Percentiles rank a stretch among this genome's conserved stretches.
phyloP scores from a whole-genome alignment of 23 red algal genomes.

The Gracilariopsis chorda region DNA sequence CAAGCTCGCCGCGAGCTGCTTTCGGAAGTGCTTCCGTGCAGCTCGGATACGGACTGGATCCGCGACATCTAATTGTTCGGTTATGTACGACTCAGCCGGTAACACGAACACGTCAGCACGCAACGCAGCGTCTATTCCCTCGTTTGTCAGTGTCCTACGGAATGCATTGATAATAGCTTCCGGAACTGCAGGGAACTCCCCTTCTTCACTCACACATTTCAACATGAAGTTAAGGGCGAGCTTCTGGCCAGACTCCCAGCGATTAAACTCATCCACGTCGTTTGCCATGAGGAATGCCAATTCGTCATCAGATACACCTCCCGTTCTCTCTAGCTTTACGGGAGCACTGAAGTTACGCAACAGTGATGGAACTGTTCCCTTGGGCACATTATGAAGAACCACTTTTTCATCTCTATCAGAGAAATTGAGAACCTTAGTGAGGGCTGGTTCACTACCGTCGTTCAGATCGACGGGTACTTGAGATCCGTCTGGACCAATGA shows the following conservation, averaged over 20 bases:
- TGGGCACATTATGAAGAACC: slow-evolving; percentile 73
- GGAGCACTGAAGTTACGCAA: slow-evolving; percentile 90
- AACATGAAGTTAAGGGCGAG: slow-evolving; percentile 66
- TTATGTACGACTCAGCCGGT: slow-evolving; percentile 77
- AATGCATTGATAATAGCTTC: slow-evolving; percentile 72
- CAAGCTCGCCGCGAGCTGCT: slow-evolving; percentile 58
- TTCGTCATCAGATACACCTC: slow-evolving; percentile 54
- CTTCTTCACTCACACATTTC: slow-evolving; percentile 32
- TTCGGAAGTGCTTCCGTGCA: slow-evolving; percentile 64
- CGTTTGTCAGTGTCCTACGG: slow-evolving; percentile 46
- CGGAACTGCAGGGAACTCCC: background rate
- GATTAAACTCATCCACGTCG: slow-evolving; percentile 89
- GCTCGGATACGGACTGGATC: slow-evolving; percentile 74
- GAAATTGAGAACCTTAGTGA: slow-evolving; percentile 58
- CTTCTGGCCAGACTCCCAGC: slow-evolving; percentile 88
- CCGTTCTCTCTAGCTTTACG: slow-evolving; percentile 69
- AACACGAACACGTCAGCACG: slow-evolving; percentile 69
- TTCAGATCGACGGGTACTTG: slow-evolving; percentile 59
- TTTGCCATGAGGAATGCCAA: slow-evolving; percentile 93
- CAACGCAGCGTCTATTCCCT: slow-evolving; percentile 71
- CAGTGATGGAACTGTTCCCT: slow-evolving; percentile 65
- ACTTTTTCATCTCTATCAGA: slow-evolving; percentile 55
- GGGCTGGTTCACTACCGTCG: slow-evolving; percentile 37
- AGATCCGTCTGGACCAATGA: slow-evolving; percentile 72
- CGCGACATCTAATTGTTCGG: slow-evolving; percentile 65